A percentile compares a stretch with the other conserved stretches of the same genome.
Evolutionary conservation across 176 grass and related monocot species (phyloP).

Genomic region (Oryza nivara): DNA sequence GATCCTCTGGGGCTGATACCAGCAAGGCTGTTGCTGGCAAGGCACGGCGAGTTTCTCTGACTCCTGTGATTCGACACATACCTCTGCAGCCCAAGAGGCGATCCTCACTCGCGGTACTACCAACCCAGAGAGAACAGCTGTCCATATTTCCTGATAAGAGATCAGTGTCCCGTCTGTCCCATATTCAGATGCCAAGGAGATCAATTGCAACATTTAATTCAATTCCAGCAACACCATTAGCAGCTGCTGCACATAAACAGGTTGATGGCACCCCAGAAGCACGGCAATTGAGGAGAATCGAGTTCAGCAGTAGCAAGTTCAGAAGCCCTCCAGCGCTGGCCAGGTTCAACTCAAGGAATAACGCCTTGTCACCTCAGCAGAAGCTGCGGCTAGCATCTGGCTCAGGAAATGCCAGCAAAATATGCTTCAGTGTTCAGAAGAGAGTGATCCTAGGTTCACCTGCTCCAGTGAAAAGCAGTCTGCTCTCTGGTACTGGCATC

Average conservation of each 20-base stretch:
- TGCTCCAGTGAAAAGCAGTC: conserved; percentile 1
- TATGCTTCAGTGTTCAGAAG: conserved; percentile 68
- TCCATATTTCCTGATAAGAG: conserved; percentile 45
- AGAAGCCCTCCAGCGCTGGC: conserved; percentile 60
- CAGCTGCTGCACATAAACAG: conserved; percentile 9
- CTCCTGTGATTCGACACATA: conserved; percentile 54
- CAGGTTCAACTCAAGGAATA: conserved; percentile 60
- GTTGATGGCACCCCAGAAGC: conserved; percentile 56
- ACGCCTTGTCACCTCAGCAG: conserved; percentile 32
- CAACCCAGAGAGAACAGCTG: conserved; percentile 40
- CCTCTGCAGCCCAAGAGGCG: conserved; percentile 73
- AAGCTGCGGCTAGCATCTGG: conserved; percentile 36
- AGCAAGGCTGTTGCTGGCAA: conserved; percentile 50
- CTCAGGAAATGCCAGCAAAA: conserved; percentile 50
- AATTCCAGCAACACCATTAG: conserved; percentile 44
- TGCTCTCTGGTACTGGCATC: conserved; percentile 47
- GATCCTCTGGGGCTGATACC: conserved; percentile 25
- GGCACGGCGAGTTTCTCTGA: conserved; percentile 67
- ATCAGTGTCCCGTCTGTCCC: conserved; percentile 50
- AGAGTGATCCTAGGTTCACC: conserved; percentile 49
- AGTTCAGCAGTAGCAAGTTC: conserved; percentile 66
- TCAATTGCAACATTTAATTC: conserved; percentile 57
- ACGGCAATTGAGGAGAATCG: conserved; percentile 39
- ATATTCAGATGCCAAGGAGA: conserved; percentile 36
- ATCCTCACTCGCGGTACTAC: conserved; percentile 64